Percentiles rank a stretch among this genome's conserved stretches.
phyloP scores from a whole-genome alignment of 176 grass and related monocot species.

The barley (Hordeum vulgare) region DNA sequence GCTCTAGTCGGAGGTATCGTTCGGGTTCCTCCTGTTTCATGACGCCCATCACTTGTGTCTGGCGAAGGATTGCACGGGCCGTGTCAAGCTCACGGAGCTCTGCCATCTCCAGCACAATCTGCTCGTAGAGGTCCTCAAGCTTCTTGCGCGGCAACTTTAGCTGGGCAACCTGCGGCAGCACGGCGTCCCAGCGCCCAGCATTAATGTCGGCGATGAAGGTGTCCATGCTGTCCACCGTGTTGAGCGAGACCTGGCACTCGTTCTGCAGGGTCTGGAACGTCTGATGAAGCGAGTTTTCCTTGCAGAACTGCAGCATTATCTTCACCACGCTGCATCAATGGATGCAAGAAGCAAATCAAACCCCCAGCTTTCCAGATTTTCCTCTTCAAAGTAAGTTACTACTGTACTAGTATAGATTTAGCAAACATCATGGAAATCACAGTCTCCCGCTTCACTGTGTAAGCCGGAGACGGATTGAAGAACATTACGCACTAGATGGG shows the following conservation, averaged over 20 bases:
- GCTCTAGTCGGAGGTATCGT: conserved; percentile 89
- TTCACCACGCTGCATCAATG: conserved; percentile 73
- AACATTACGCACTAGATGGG: not conserved
- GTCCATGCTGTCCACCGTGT: conserved; percentile 87
- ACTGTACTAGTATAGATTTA: not conserved
- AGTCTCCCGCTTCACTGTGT: not conserved
- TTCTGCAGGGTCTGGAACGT: conserved; percentile 94
- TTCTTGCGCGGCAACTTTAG: conserved; percentile 88
- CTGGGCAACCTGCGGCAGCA: conserved; percentile 88
- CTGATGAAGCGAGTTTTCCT: conserved; percentile 97
- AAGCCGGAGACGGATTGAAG: not conserved
- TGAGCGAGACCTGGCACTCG: conserved; percentile 95
- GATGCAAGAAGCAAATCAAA: not conserved
- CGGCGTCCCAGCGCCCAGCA: conserved; percentile 83
- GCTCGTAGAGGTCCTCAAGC: conserved; percentile 95
- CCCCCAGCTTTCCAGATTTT: not conserved
- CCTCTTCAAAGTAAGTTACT: not conserved
- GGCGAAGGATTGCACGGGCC: conserved; percentile 79
- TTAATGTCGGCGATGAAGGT: conserved; percentile 78
- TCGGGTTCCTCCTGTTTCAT: conserved; percentile 99
- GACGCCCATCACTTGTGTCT: conserved; percentile 96
- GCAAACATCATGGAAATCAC: not conserved
- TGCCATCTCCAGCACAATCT: conserved; percentile 98
- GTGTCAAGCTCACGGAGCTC: conserved; percentile 95
- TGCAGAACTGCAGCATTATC: conserved; percentile 98